A percentile compares a stretch with the other conserved stretches of the same genome.
Conservation (phyloP, 768 basidiomycete genomes). For the Butyriboletus loyo region DNA sequence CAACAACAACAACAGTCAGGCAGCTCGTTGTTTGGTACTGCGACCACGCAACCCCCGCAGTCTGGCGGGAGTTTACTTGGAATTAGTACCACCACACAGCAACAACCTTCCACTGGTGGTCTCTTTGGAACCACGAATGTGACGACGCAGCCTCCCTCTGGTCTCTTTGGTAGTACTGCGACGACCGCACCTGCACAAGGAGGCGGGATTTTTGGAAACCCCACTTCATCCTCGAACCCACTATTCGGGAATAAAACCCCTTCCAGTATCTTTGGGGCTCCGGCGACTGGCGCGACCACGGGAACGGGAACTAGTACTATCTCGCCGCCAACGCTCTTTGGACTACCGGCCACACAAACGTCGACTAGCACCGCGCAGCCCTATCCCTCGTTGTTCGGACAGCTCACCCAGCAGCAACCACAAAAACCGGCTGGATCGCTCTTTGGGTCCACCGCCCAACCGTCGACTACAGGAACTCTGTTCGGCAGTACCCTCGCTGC, state of each 20-base stretch:
- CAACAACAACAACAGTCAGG: slow-evolving; percentile 14
- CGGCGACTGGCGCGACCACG: slow-evolving; percentile 17
- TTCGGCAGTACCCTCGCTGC: slow-evolving; percentile 35
- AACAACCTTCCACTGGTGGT: slow-evolving; percentile 20
- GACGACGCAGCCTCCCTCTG: slow-evolving; percentile 16
- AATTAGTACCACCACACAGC: slow-evolving; percentile 12
- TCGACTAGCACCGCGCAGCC: slow-evolving; percentile 13
- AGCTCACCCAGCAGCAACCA: slow-evolving; percentile 21
- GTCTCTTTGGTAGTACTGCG: slow-evolving; percentile 28
- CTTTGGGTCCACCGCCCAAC: slow-evolving; percentile 30
- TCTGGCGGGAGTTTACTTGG: slow-evolving; percentile 20
- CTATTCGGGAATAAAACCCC: slow-evolving; percentile 37
- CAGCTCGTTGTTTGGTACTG: slow-evolving; percentile 21
- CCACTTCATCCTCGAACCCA: slow-evolving; percentile 26
- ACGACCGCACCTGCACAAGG: slow-evolving; percentile 18
- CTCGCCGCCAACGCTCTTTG: slow-evolving; percentile 32
- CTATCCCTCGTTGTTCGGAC: slow-evolving; percentile 20
- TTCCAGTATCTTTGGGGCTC: slow-evolving; percentile 29
- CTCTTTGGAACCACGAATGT: slow-evolving; percentile 26
- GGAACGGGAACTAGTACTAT: slow-evolving; percentile 9
- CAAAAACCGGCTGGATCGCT: slow-evolving; percentile 25
- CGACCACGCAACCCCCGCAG: slow-evolving; percentile 20
- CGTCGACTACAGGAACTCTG: slow-evolving; percentile 30
- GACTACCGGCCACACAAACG: slow-evolving; percentile 20
- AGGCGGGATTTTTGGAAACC: slow-evolving; percentile 28